Evolutionary conservation across 2,329 filamentous ascomycete species (phyloP), one percentile per base, ranked within the genome.

Genomic region (Aspergillus uvarum): DNA sequence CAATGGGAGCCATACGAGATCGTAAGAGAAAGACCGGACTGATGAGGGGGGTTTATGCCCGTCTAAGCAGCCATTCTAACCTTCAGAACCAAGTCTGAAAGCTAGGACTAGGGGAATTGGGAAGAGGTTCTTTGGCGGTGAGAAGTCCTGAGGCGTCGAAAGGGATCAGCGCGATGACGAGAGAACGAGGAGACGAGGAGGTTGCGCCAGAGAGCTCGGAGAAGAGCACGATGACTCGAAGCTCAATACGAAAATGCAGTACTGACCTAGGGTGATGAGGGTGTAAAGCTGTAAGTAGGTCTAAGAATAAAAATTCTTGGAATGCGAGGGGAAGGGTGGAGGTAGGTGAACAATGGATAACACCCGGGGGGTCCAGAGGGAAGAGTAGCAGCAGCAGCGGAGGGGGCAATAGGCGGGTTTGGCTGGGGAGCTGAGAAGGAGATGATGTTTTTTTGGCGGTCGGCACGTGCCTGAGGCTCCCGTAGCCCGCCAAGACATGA

Each of bases 1-100:
- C 72, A 68, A 73, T 68, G 70, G 73, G 68, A 75, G 75, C 74
- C 75, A 77, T 77, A 70, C 70, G 74, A 74, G 62, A 65, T 59
- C 54, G 58, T 31, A 38, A 65, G 66, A 68, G 63, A 62, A 59
- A 67, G 57, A 58, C 50, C 59, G 62, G 64, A 58, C 56, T 54
- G 56, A 63, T 44, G 56, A 63, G 58, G 62, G 63, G 63, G 59
- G 57, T 54, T 59, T 35, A 60, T 60, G 61, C 64, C 65, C 64
- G 64, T 62, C 68, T 74, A 77, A 57, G 69, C 70, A 67, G 72
- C 73, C 75, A 78, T 77, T 63, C 63, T 72, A 68, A 65, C 66
- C 61, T 66, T 61, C 56, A 35, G 51, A n/a, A 47, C 59, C 63
- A 56, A 64, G 56, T 56, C 59, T 51, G 55, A 55, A 58, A 60